phyloP scores from a whole-genome alignment of 805 yeast species.

The Nakazawaea ishiwadae region DNA sequence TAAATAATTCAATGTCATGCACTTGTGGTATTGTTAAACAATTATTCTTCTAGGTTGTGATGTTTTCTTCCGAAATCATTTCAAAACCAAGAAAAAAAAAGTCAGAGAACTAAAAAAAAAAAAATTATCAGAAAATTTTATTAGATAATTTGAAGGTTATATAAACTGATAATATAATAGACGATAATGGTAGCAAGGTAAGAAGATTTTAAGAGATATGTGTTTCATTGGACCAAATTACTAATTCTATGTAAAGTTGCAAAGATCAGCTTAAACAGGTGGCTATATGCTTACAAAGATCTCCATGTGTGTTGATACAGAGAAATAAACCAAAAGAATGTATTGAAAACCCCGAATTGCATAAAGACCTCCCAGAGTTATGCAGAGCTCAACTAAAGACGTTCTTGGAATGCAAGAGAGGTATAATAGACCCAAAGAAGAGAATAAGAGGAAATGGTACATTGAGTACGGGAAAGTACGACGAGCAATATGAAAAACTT shows the following conservation, averaged over 20 bases:
- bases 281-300: conserved; percentile 91
- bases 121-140: not conserved
- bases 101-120: conserved; percentile 1
- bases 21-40: not conserved
- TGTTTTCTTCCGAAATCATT: not conserved
- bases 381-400: conserved; percentile 83
- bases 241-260: no score
- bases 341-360: conserved; percentile 71
- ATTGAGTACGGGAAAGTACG: conserved; percentile 86
- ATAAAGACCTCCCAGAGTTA: conserved; percentile 76
- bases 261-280: conserved; percentile 93
- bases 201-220: conserved; percentile 21
- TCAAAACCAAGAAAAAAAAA: no score
- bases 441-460: conserved; percentile 94
- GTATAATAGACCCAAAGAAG: conserved; percentile 86
- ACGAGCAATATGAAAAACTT: conserved; percentile 76
- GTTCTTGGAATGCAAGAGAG: conserved; percentile 86
- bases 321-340: conserved; percentile 89
- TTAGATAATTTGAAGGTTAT: no score
- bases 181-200: conserved; percentile 50
- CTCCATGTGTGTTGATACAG: conserved; percentile 92
- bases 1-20: conserved; percentile 62
- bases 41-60: not conserved
- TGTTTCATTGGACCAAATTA: no score
- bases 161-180: no score